phyloP scores from a whole-genome alignment of 2,329 filamentous ascomycete species.

The Ascochyta rabiei region DNA sequence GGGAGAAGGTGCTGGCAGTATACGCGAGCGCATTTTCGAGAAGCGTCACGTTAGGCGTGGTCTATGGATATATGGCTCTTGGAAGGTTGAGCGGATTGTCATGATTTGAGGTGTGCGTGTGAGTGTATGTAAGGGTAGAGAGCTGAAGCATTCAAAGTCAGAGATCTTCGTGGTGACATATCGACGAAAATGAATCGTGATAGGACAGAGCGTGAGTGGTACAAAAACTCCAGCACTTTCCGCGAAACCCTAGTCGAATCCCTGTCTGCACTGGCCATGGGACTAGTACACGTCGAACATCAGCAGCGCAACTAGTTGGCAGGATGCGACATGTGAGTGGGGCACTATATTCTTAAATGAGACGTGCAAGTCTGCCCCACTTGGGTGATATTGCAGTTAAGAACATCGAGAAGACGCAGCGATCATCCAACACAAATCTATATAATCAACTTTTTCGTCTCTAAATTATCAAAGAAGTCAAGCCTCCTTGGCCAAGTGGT shows the following conservation, averaged over 20 bases:
- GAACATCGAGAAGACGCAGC: no score
- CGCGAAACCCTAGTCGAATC: no score
- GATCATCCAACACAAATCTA: no score
- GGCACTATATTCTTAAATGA: no score
- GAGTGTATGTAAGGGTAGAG: not conserved
- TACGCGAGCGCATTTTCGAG: slow-evolving; percentile 7
- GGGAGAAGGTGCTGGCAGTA: slow-evolving; percentile 12
- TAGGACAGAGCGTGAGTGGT: not conserved
- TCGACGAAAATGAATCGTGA: slow-evolving; percentile 47
- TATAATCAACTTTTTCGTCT: no score
- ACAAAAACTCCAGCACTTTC: no score
- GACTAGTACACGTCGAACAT: no score
- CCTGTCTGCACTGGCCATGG: no score
- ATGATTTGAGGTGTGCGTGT: not conserved
- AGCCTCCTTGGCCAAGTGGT: slow-evolving; percentile 24
- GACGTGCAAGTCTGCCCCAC: no score
- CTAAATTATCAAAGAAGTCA: not conserved
- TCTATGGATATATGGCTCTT: not conserved
- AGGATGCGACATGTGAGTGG: no score
- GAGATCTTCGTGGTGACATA: slow-evolving; percentile 2
- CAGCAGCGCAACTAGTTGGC: no score
- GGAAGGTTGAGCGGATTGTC: not conserved
- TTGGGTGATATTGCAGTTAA: no score
- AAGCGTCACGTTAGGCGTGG: not conserved
- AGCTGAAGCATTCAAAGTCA: slow-evolving; percentile 8